Evolutionary conservation across 1,139 yeast species (phyloP), one percentile per base, ranked within the genome.

Genomic region (Pichia sp.): DNA sequence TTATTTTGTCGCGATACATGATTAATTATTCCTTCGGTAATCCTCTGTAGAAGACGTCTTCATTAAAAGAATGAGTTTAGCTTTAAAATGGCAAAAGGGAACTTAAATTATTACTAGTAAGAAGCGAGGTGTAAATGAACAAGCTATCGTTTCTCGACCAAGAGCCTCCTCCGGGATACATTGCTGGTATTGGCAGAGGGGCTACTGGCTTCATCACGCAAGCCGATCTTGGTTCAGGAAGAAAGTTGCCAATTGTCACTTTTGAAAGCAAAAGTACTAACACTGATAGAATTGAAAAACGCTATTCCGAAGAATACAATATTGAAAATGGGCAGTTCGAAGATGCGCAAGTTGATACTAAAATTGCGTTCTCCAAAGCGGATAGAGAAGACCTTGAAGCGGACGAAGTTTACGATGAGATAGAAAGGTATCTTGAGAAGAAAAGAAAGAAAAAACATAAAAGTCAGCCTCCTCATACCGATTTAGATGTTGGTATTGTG

Each of bases 151-250:
- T 93, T 68, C 74, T 93, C 51, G 91, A 86, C 62, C 90, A 87
- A 71, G 83, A 85, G 57, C 85, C 98, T 0, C 99, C 99, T 0
- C 80, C 85, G 3, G 96, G 96, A 6, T 93, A 93, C 65, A 79
- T 90, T 40, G 87, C 98, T 1, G 99, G 99, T 31, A 71, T 90
- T 8, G 99, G 98, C 0, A 75, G 99, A 64, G 99, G 99, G 18
- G 99, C 98, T 1, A 80, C 88, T 0, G 98, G 98, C 1, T 91
- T 91, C 67, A 82, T 93, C 0, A 87, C 96, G 0, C 78, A 89
- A 55, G 87, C 93, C 2, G 95, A 86, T 59, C 70, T 85, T n/a
- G 87, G 85, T 1, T 73, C 77, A 2, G 74, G 76, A 1, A 66
- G 71, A 37, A 71, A 70, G 6, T 62, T 69, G 40, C 72, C 74